phyloP scores from a whole-genome alignment of 2,329 filamentous ascomycete species.

The Tolypocladium sp. region DNA sequence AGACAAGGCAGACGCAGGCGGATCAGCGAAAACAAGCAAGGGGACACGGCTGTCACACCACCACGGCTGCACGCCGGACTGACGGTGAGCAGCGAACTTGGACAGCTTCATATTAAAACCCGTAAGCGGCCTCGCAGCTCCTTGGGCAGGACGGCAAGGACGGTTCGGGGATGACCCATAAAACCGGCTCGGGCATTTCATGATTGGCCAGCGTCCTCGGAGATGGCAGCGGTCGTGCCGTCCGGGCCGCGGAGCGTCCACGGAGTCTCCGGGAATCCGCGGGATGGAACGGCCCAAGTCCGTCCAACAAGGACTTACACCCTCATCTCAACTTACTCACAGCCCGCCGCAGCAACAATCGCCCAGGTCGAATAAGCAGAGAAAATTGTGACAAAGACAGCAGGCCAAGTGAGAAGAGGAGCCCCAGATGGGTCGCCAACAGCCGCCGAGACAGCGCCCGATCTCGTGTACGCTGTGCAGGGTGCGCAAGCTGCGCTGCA shows the following conservation, averaged over 20 bases:
- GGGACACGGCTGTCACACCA: not conserved
- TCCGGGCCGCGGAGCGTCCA: conserved; percentile 9
- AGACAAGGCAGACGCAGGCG: not conserved
- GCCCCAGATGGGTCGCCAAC: conserved; percentile 18
- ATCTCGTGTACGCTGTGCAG: conserved; percentile 25
- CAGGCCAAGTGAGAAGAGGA: not conserved
- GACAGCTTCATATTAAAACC: not conserved
- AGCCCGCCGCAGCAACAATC: not conserved
- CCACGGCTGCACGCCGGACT: not conserved
- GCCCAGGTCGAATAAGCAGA: not conserved
- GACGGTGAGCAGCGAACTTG: not conserved
- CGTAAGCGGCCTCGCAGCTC: not conserved
- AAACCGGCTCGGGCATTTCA: not conserved
- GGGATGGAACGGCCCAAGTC: not conserved
- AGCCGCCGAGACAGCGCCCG: conserved; percentile 19
- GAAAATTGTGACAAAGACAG: not conserved
- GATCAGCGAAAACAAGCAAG: not conserved
- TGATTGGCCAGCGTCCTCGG: not conserved
- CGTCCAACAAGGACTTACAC: not conserved
- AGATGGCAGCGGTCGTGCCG: not conserved
- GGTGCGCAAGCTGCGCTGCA: conserved; percentile 25
- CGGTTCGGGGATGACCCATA: not conserved
- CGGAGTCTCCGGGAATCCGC: conserved; percentile 2
- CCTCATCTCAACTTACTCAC: not conserved
- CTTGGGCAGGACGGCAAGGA: not conserved